Percentiles rank a stretch among this genome's conserved stretches.
These are phyloP conservation scores for Aspergillus transmontanensis DNA, from an alignment of 2,329 filamentous ascomycete genomes.

Conservation along the genomic window DNA sequence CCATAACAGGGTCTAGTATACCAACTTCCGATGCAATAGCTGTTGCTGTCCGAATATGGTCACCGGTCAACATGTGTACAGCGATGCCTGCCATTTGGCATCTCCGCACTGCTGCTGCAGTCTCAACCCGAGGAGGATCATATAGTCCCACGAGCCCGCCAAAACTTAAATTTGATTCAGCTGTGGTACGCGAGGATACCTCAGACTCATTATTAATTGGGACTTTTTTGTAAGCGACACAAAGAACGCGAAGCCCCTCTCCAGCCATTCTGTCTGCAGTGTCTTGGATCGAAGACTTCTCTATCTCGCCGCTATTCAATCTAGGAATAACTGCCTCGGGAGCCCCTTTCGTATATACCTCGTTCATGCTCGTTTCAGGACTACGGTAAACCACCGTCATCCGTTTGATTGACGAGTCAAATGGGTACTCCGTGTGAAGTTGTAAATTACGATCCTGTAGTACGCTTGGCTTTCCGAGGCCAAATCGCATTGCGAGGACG, in stretches of 20 bases:
- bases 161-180: conserved; percentile 59
- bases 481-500: conserved; percentile 65
- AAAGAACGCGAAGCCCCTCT: conserved; percentile 63
- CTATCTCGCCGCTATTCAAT: conserved; percentile 20
- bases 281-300: conserved; percentile 28
- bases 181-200: conserved; percentile 44
- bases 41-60: conserved; percentile 59
- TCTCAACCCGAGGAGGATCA: conserved; percentile 63
- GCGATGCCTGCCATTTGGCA: conserved; percentile 58
- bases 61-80: conserved; percentile 61
- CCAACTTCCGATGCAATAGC: conserved; percentile 62
- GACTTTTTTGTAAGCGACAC: conserved; percentile 51
- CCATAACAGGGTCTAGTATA: conserved; percentile 51
- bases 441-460: conserved; percentile 32
- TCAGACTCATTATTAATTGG: conserved; percentile 33
- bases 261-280: conserved; percentile 59
- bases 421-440: conserved; percentile 60
- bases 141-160: conserved; percentile 63
- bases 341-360: conserved; percentile 64
- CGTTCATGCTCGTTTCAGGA: conserved; percentile 26
- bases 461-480: conserved; percentile 50
- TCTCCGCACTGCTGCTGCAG: conserved; percentile 56
- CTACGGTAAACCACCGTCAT: conserved; percentile 65
- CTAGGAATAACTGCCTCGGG: conserved; percentile 59
- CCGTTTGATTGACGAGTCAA: conserved; percentile 66